phyloP scores from a whole-genome alignment of 257 asterid species.

The Solanum verrucosum region DNA sequence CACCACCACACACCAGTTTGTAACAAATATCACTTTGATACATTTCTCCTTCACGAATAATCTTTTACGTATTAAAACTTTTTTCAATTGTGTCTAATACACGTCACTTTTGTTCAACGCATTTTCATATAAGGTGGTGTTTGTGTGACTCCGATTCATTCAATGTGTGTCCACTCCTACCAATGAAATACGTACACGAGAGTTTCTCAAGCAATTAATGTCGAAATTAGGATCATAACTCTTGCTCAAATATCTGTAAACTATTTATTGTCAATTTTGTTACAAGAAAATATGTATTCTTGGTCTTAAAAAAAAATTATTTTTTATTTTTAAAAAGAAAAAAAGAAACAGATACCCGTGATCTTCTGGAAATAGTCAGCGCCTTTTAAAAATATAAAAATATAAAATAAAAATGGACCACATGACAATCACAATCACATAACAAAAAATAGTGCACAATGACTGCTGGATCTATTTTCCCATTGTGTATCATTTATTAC shows the following conservation, averaged over 20 bases:
- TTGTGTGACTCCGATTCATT: neutral
- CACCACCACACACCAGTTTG: neutral
- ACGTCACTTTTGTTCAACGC: no score
- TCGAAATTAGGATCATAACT: neutral
- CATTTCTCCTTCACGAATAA: neutral
- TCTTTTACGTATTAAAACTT: no score
- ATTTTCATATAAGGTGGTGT: neutral
- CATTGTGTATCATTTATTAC: conserved; percentile 16
- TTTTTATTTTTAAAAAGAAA: no score
- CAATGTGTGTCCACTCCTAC: neutral
- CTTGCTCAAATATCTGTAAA: neutral
- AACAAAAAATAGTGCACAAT: neutral
- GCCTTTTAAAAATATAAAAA: neutral
- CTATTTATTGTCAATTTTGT: neutral
- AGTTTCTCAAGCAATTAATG: neutral
- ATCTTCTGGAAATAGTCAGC: neutral
- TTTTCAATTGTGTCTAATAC: no score
- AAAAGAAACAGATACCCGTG: neutral
- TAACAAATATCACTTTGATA: neutral
- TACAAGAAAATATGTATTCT: no score
- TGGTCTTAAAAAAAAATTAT: no score
- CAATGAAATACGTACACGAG: neutral
- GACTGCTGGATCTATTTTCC: neutral
- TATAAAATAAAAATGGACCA: neutral
- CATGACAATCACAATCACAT: neutral